Percentiles rank a stretch among this genome's conserved stretches.
These are phyloP conservation scores for Pythium aquatile DNA, from an alignment of 352 stramenopile species.

Conservation along the genomic window DNA sequence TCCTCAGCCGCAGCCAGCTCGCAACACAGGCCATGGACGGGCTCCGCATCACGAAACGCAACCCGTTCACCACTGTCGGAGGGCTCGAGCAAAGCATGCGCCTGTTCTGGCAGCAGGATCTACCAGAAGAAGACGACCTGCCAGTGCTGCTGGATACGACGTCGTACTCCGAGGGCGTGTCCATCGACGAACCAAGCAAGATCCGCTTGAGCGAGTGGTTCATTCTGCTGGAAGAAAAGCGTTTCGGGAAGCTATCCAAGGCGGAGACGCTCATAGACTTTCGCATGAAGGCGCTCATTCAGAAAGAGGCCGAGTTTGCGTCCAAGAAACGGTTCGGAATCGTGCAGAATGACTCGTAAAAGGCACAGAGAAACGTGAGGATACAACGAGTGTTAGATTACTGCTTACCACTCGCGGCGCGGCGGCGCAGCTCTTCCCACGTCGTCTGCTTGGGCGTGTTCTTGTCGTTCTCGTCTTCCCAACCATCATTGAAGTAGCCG, in stretches of 20 bases:
- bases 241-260: constrained; percentile 41
- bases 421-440: constrained; percentile 77
- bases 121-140: constrained; percentile 54
- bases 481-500: constrained; percentile 27
- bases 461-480: constrained; percentile 35
- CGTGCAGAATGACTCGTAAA: constrained; percentile 6
- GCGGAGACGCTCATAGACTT: constrained; percentile 34
- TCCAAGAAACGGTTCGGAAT: constrained; percentile 50
- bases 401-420: constrained; percentile 41
- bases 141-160: constrained; percentile 56
- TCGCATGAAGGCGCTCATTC: constrained; percentile 51
- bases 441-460: constrained; percentile 45
- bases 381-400: constrained; percentile 15
- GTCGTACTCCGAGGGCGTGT: constrained; percentile 36
- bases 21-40: constrained; percentile 54
- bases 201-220: constrained; percentile 59
- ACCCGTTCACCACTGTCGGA: constrained; percentile 72
- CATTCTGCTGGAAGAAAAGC: constrained; percentile 54
- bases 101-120: constrained; percentile 47
- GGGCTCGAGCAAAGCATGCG: constrained; percentile 66
- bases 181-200: constrained; percentile 41
- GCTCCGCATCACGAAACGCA: constrained; percentile 48
- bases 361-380: neutral
- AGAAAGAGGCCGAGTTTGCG: constrained; percentile 58
- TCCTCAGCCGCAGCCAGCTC: constrained; percentile 67